Conservation (phyloP, 2,329 filamentous ascomycete species). For the Aspergillus bombycis region DNA sequence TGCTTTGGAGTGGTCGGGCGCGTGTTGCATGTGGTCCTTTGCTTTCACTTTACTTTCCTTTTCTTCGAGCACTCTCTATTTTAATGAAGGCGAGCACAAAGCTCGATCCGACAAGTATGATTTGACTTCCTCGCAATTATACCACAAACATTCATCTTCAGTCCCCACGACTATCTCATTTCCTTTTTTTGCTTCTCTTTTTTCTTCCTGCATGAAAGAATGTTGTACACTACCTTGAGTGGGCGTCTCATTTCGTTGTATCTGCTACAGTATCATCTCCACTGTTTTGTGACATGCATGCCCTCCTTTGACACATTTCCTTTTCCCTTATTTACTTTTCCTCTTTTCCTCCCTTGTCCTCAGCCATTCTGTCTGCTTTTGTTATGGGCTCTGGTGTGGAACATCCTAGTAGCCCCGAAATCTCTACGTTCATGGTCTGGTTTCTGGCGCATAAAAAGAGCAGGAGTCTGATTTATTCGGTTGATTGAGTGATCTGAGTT, state of each 20-base stretch:
- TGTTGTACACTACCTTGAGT: slow-evolving; percentile 37
- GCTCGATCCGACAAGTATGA: slow-evolving; percentile 27
- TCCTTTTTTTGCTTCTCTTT: not conserved
- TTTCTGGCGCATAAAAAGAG: slow-evolving; percentile 41
- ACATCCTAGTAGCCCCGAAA: slow-evolving; percentile 18
- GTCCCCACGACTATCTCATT: slow-evolving; percentile 26
- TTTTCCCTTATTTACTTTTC: slow-evolving; percentile 19
- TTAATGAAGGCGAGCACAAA: slow-evolving; percentile 30
- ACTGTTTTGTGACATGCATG: slow-evolving; percentile 25
- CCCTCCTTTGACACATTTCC: slow-evolving; percentile 23
- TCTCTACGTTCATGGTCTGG: slow-evolving; percentile 27
- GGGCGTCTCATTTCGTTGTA: slow-evolving; percentile 28
- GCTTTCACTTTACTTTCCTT: slow-evolving; percentile 20
- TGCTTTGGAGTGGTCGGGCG: slow-evolving; percentile 32
- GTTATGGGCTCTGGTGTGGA: slow-evolving; percentile 16
- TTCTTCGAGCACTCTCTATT: slow-evolving; percentile 29
- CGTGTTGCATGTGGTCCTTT: slow-evolving; percentile 24
- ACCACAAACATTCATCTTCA: slow-evolving; percentile 25
- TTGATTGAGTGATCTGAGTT: slow-evolving; percentile 35
- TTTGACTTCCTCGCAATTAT: slow-evolving; percentile 27
- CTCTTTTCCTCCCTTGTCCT: slow-evolving; percentile 20
- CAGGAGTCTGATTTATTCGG: slow-evolving; percentile 35
- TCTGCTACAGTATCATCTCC: slow-evolving; percentile 26
- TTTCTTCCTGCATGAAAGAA: slow-evolving; percentile 34
- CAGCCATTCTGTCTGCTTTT: slow-evolving; percentile 14